Evolutionary conservation across 768 basidiomycete genomes (phyloP).

Genomic region (Sporobolomyces pararoseus): DNA sequence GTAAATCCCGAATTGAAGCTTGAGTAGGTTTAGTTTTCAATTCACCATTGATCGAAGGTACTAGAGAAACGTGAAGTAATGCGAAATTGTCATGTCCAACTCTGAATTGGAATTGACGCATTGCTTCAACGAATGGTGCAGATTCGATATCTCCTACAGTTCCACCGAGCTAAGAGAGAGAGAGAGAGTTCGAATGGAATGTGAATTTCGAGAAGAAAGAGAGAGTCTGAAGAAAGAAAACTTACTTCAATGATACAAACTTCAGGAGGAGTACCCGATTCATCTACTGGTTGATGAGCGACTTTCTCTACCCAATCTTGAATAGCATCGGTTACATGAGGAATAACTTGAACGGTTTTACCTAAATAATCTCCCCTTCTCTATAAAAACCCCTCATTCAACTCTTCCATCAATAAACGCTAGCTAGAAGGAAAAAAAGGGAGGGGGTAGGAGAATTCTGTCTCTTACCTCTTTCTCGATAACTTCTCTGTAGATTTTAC

Average conservation of each 20-base stretch:
- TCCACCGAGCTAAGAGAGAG: constrained; percentile 70
- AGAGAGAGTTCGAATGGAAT: accelerated
- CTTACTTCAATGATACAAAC: constrained; percentile 94
- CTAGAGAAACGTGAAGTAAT: constrained; percentile 90
- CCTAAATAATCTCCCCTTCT: constrained; percentile 70
- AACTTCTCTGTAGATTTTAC: constrained; percentile 93
- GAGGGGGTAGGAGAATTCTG: too few species aligned
- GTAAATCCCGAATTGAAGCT: constrained; percentile 86
- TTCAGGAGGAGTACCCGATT: constrained; percentile 86
- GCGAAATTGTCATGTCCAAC: constrained; percentile 96
- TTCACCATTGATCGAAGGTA: constrained; percentile 98
- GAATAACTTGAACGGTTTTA: constrained; percentile 95
- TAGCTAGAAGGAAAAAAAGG: too few species aligned
- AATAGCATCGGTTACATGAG: constrained; percentile 92
- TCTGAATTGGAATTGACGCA: constrained; percentile 99
- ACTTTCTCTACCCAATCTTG: constrained; percentile 99
- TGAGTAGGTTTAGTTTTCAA: constrained; percentile 99
- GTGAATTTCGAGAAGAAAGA: neutral
- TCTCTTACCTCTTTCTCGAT: constrained; percentile 94
- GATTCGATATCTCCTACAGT: constrained; percentile 99
- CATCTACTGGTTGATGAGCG: constrained; percentile 88
- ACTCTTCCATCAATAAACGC: too few species aligned
- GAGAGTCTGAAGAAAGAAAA: neutral
- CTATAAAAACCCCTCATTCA: constrained; percentile 38
- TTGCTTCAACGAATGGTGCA: constrained; percentile 94